phyloP scores from a whole-genome alignment of 1,284 basidiomycete genomes.

The Fomitopsis betulina region DNA sequence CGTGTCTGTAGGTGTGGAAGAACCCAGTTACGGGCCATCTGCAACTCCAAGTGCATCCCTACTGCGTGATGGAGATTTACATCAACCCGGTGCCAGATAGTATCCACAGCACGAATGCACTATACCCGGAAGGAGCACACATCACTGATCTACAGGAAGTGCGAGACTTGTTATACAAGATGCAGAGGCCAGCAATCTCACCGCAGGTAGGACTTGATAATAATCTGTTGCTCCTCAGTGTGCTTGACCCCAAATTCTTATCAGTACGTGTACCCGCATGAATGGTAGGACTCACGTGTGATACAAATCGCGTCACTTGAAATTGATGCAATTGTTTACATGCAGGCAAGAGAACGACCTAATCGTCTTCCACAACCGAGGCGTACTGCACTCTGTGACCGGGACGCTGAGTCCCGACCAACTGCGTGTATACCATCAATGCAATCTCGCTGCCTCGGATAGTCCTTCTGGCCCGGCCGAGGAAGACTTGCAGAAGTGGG shows the following conservation, averaged over 20 bases:
- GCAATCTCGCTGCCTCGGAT: slow-evolving; percentile 61
- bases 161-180: slow-evolving; percentile 68
- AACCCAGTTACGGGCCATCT: slow-evolving; percentile 74
- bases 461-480: slow-evolving; percentile 47
- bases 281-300: slow-evolving; percentile 34
- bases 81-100: slow-evolving; percentile 60
- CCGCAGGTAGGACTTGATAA: slow-evolving; percentile 41
- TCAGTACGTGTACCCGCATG: background rate
- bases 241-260: background rate
- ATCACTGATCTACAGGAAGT: slow-evolving; percentile 68
- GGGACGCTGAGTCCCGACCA: slow-evolving; percentile 70
- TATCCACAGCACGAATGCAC: slow-evolving; percentile 44
- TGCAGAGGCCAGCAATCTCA: slow-evolving; percentile 80
- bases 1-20: slow-evolving; percentile 66
- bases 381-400: slow-evolving; percentile 74
- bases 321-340: background rate
- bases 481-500: slow-evolving; percentile 42
- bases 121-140: slow-evolving; percentile 74
- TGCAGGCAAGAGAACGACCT: slow-evolving; percentile 54
- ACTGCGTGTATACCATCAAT: slow-evolving; percentile 65
- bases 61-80: slow-evolving; percentile 50
- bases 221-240: slow-evolving; percentile 4
- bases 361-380: slow-evolving; percentile 72
- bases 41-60: slow-evolving; percentile 78
- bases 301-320: background rate